Conservation (phyloP, 2,329 filamentous ascomycete genomes). For the Trichoderma simmonsii region DNA sequence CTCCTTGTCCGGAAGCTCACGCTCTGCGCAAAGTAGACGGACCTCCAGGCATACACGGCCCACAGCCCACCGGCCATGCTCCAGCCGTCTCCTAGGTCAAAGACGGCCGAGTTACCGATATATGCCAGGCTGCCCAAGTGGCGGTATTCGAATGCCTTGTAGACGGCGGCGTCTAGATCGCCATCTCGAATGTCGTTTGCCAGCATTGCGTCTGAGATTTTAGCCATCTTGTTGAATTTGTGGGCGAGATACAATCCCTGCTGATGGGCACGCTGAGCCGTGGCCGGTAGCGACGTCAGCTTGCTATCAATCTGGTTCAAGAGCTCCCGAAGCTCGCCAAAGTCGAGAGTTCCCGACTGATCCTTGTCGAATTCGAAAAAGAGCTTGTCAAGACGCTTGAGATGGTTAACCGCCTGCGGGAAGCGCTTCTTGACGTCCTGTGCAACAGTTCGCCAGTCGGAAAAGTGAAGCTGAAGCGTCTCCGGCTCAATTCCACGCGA, state of each 20-base stretch:
- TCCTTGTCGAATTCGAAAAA: conserved; percentile 93
- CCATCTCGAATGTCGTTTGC: conserved; percentile 83
- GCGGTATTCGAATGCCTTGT: conserved; percentile 90
- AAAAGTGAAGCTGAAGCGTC: conserved; percentile 79
- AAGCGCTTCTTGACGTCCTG: conserved; percentile 82
- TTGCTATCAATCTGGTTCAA: conserved; percentile 91
- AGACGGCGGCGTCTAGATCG: conserved; percentile 86
- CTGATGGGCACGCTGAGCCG: conserved; percentile 93
- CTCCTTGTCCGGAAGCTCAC: conserved; percentile 88
- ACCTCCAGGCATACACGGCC: conserved; percentile 94
- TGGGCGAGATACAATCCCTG: conserved; percentile 89
- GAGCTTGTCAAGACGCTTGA: conserved; percentile 84
- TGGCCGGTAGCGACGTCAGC: conserved; percentile 89
- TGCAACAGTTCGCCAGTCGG: conserved; percentile 84
- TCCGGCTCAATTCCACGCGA: conserved; percentile 89
- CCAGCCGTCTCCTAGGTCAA: conserved; percentile 78
- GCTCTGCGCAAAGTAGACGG: conserved; percentile 95
- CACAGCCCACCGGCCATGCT: conserved; percentile 78
- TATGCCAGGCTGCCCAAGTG: conserved; percentile 93
- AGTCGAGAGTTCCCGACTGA: conserved; percentile 88
- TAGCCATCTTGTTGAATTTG: conserved; percentile 90
- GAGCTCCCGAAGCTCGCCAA: conserved; percentile 84
- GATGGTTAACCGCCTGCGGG: conserved; percentile 82
- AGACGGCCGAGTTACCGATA: conserved; percentile 92
- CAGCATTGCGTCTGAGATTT: conserved; percentile 68